Percentiles rank a stretch among this genome's conserved stretches.
Evolutionary conservation across 257 asterid species (phyloP).

Genomic region (Nicotiana paniculata): DNA sequence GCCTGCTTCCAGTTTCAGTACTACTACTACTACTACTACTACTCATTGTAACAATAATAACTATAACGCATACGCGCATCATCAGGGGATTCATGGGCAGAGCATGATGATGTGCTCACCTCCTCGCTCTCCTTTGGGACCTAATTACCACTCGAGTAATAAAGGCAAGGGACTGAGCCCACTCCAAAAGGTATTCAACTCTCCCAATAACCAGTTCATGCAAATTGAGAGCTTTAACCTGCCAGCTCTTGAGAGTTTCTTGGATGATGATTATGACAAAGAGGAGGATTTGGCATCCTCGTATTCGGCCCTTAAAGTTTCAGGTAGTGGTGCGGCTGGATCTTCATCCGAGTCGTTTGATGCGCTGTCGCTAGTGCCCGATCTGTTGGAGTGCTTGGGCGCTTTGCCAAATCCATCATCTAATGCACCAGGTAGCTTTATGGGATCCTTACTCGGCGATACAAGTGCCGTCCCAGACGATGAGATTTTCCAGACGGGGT

Average conservation of each 20-base stretch:
- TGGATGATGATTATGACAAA: constrained; percentile 34
- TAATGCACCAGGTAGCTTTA: not conserved
- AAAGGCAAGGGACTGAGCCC: constrained; percentile 73
- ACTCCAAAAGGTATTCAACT: constrained; percentile 55
- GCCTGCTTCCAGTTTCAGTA: not conserved
- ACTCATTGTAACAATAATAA: not conserved
- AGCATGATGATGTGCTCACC: constrained; percentile 40
- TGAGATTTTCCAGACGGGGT: constrained; percentile 6
- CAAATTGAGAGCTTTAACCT: constrained; percentile 50
- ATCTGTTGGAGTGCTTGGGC: constrained; percentile 45
- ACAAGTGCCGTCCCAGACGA: not conserved
- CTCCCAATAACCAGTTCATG: constrained; percentile 59
- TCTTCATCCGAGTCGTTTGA: constrained; percentile 33
- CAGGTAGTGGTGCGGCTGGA: constrained; percentile 19
- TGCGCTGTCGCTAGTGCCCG: constrained; percentile 32
- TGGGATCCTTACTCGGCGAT: constrained; percentile 3
- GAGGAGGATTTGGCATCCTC: constrained; percentile 14
- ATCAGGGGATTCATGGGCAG: constrained; percentile 21
- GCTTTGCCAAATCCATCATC: constrained; percentile 28
- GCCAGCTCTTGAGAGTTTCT: constrained; percentile 52
- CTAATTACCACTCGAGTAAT: not conserved
- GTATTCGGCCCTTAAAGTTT: constrained; percentile 23
- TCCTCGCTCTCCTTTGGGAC: constrained; percentile 49
- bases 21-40: not conserved
- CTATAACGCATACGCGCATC: constrained; percentile 9